These are phyloP conservation scores for Apiospora marii DNA, from an alignment of 2,329 filamentous ascomycete genomes.

Conservation along the genomic window DNA sequence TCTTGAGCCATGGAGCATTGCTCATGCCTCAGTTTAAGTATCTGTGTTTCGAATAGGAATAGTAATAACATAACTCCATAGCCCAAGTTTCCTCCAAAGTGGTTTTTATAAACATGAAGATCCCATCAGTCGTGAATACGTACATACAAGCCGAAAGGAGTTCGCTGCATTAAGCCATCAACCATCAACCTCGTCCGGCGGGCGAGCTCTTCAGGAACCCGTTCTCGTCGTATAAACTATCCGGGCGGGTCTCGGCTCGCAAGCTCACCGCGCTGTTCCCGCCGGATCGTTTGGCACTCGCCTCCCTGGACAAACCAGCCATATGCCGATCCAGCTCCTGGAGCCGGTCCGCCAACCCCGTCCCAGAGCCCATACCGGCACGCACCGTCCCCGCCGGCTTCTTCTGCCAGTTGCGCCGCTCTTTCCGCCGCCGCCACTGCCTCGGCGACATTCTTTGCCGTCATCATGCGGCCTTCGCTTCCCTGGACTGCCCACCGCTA, in stretches of 20 bases:
- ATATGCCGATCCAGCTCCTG: slow-evolving; percentile 9
- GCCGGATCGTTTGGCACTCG: slow-evolving; percentile 28
- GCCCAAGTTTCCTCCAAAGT: not conserved
- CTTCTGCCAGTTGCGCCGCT: not conserved
- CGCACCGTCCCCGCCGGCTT: not conserved
- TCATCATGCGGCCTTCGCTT: not conserved
- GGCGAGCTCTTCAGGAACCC: slow-evolving; percentile 36
- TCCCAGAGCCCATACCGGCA: not conserved
- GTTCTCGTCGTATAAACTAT: slow-evolving; percentile 37
- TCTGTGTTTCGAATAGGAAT: too few species aligned
- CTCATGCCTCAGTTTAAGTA: not conserved
- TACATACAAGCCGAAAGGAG: not conserved
- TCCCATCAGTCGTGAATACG: slow-evolving; percentile 9
- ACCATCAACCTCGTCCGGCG: not conserved
- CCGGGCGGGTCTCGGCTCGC: not conserved
- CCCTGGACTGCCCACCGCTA: not conserved
- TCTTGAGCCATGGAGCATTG: not conserved
- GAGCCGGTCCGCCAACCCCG: not conserved
- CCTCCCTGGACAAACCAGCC: slow-evolving; percentile 24
- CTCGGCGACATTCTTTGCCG: not conserved
- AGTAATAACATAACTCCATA: not conserved
- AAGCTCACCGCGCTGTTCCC: slow-evolving; percentile 30
- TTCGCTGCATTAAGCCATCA: slow-evolving; percentile 5
- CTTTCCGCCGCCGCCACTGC: not conserved
- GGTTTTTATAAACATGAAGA: not conserved